Evolutionary conservation across 495 filamentous ascomycete species (phyloP), one percentile per base, ranked within the genome.

Genomic region (Hypoxylon lenormandii): DNA sequence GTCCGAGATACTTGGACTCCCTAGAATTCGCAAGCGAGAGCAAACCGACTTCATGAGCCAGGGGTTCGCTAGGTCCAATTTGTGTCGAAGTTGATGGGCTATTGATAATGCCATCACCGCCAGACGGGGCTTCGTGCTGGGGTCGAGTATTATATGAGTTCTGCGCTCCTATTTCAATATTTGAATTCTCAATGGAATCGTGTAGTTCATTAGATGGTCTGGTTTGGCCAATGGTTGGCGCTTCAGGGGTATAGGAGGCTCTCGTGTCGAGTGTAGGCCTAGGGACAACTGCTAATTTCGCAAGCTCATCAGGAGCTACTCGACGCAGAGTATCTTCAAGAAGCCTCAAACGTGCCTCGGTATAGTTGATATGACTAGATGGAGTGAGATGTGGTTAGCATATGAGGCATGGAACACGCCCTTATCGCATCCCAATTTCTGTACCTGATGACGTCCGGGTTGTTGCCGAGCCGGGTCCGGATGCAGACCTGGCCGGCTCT

Each of bases 1-100:
- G 68, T 10, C 68, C 68, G 18, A 71, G 30, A 47, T 71, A 71
- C 21, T 64, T 64, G 2, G 59, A 60, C 36, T 71, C 68, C 37
- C 43, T 52, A 15, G 54, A 64, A 23, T 50, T 64, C 18, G 62
- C 52, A 21, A 66, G 49, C 10, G 68, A 71, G 21, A 71, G 57
- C 7, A 71, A 42, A 0, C 68, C 68, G 19, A 71, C 63, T 26
- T 71, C 61, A 43, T 71, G 68, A 78, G n/a, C 80, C 79, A 52
- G 80, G 77, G 60, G 38, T 18, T 64, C 60, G 18, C 38, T 46
- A 33, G 60, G 49, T 18, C 18, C 40, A 36, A 64, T 64, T 38
- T 63, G 60, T 11, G 40, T 43, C 8, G 60, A 46, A 36, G 49
- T 11, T 18, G 60, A 45, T 12, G 60, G 48, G 22, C 23, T 58